Percentiles rank a stretch among this genome's conserved stretches.
These are phyloP conservation scores for Candida xyloterini DNA, from an alignment of 805 yeast species.

Conservation along the genomic window DNA sequence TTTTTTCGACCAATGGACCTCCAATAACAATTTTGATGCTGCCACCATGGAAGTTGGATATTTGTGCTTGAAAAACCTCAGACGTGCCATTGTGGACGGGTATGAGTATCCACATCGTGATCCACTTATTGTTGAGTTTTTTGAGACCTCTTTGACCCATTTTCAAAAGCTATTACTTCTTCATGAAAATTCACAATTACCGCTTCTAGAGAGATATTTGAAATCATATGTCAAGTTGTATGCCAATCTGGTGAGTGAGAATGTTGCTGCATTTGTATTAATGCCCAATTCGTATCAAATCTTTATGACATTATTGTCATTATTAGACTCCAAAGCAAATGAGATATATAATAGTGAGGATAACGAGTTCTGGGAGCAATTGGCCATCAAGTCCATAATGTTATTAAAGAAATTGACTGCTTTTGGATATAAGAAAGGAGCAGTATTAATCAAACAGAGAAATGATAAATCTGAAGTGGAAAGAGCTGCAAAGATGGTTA, in stretches of 20 bases:
- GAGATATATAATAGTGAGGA: constrained; percentile 56
- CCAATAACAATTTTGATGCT: constrained; percentile 39
- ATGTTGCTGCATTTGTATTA: constrained; percentile 69
- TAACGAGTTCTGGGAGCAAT: constrained; percentile 68
- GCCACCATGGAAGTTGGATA: constrained; percentile 73
- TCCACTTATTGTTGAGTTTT: constrained; percentile 55
- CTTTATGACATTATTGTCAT: constrained; percentile 54
- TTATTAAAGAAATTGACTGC: constrained; percentile 63
- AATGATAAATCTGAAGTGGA: constrained; percentile 64
- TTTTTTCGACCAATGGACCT: constrained; percentile 64
- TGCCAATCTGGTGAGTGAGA: constrained; percentile 51
- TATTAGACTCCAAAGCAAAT: constrained; percentile 65
- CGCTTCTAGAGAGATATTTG: constrained; percentile 63
- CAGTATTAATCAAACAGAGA: constrained; percentile 58
- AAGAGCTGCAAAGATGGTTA: constrained; percentile 50
- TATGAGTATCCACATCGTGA: constrained; percentile 66
- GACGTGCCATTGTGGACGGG: constrained; percentile 76
- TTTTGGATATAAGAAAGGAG: constrained; percentile 63
- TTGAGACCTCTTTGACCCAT: constrained; percentile 55
- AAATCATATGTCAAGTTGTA: constrained; percentile 76
- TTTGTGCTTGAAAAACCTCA: constrained; percentile 66
- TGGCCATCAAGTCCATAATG: constrained; percentile 63
- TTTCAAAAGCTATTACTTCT: constrained; percentile 52
- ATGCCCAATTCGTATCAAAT: constrained; percentile 62
- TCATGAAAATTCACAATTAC: constrained; percentile 49